A percentile compares a stretch with the other conserved stretches of the same genome.
Evolutionary conservation across 1,139 yeast genomes (phyloP).

Genomic region (Yamadazyma siamensis): DNA sequence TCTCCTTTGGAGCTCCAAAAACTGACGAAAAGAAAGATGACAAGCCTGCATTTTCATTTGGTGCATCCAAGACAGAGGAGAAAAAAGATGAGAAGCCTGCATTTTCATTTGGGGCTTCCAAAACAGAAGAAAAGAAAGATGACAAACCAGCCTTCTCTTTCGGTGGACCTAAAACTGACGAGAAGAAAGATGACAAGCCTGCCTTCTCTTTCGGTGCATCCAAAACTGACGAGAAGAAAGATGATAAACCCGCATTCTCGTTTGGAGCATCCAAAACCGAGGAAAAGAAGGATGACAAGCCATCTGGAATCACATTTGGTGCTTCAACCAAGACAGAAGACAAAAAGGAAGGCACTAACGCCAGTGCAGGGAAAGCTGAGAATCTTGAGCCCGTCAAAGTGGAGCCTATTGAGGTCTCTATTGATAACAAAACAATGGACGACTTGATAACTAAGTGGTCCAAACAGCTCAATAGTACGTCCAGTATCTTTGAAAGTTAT

Average conservation of each 20-base stretch:
- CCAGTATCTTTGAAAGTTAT: slow-evolving; percentile 73
- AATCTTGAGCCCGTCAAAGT: slow-evolving; percentile 53
- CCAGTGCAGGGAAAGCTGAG: slow-evolving; percentile 28
- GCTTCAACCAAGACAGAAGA: slow-evolving; percentile 15
- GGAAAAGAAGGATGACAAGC: slow-evolving; percentile 15
- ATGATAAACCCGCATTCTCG: slow-evolving; percentile 18
- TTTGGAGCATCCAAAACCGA: slow-evolving; percentile 24
- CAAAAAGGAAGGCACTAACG: slow-evolving; percentile 18
- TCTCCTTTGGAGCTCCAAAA: slow-evolving; percentile 19
- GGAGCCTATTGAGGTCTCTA: slow-evolving; percentile 68
- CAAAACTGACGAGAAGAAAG: slow-evolving; percentile 21
- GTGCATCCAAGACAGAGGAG: slow-evolving; percentile 16
- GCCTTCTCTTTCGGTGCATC: slow-evolving; percentile 19
- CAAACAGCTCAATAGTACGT: slow-evolving; percentile 69
- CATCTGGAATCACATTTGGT: slow-evolving; percentile 20
- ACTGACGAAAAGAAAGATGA: slow-evolving; percentile 9
- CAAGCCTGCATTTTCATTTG: slow-evolving; percentile 6
- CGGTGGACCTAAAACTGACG: slow-evolving; percentile 25
- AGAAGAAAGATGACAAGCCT: slow-evolving; percentile 14
- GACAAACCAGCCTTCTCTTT: slow-evolving; percentile 22
- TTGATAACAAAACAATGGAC: slow-evolving; percentile 88
- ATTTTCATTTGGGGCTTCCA: slow-evolving; percentile 20
- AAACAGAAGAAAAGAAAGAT: slow-evolving; percentile 21
- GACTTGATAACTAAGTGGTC: slow-evolving; percentile 95
- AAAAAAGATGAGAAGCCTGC: slow-evolving; percentile 21